phyloP scores from a whole-genome alignment of 495 filamentous ascomycete species.

The Schizothecium vesticola region DNA sequence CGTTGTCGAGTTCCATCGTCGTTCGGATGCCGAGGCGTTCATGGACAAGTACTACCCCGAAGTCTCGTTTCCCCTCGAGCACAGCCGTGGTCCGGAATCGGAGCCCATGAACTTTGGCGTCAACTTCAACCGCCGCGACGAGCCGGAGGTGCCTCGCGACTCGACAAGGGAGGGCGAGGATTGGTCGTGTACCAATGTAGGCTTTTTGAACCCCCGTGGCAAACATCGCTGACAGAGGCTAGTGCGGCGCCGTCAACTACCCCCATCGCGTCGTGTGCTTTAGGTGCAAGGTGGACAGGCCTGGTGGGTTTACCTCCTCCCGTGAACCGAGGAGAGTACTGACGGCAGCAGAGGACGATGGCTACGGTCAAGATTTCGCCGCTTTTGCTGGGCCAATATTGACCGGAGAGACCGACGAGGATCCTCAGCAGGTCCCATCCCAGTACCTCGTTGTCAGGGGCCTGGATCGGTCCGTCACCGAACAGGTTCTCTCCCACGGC shows the following conservation, averaged over 20 bases:
- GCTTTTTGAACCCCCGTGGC: background rate
- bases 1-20: slow-evolving; percentile 34
- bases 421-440: slow-evolving; percentile 65
- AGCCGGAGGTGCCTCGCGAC: slow-evolving; percentile 47
- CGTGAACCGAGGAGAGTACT: background rate
- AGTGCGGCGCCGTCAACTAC: slow-evolving; percentile 74
- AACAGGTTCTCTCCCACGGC: slow-evolving; percentile 73
- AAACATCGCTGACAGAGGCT: background rate
- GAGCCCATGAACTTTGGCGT: slow-evolving; percentile 54
- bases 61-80: slow-evolving; percentile 42
- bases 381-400: slow-evolving; percentile 29
- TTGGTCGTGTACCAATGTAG: slow-evolving; percentile 70
- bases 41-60: slow-evolving; percentile 60
- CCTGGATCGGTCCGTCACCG: slow-evolving; percentile 67
- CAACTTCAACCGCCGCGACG: slow-evolving; percentile 54
- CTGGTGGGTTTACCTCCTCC: slow-evolving; percentile 50
- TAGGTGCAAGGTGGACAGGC: slow-evolving; percentile 64
- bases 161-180: slow-evolving; percentile 55
- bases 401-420: slow-evolving; percentile 76
- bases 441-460: slow-evolving; percentile 77
- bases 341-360: slow-evolving; percentile 18
- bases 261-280: slow-evolving; percentile 64
- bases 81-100: slow-evolving; percentile 31
- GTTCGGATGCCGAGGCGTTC: slow-evolving; percentile 56
- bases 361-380: slow-evolving; percentile 22